These are phyloP conservation scores for Ophiocordyceps unilateralis DNA, from an alignment of 2,329 filamentous ascomycete genomes.

Conservation along the genomic window DNA sequence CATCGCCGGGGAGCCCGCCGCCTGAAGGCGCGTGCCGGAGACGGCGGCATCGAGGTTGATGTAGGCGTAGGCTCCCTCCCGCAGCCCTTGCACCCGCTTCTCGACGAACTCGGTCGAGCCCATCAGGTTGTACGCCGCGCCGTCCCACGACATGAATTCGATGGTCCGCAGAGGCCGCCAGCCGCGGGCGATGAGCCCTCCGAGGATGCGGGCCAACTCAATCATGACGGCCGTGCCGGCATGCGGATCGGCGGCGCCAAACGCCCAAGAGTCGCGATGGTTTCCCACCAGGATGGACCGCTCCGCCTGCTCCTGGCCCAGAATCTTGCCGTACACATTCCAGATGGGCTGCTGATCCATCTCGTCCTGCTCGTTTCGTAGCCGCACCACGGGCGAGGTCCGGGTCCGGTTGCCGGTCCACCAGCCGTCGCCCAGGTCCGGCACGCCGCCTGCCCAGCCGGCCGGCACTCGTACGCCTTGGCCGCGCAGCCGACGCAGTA, in stretches of 20 bases:
- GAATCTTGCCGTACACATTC: conserved; percentile 76
- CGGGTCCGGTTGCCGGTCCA: conserved; percentile 59
- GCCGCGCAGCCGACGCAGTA: conserved; percentile 61
- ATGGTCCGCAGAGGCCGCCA: conserved; percentile 92
- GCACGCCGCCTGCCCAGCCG: conserved; percentile 63
- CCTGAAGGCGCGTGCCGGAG: conserved; percentile 56
- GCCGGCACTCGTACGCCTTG: conserved; percentile 51
- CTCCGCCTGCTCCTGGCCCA: conserved; percentile 64
- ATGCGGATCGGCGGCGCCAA: conserved; percentile 72
- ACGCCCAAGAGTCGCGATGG: conserved; percentile 84
- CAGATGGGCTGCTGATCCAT: conserved; percentile 69
- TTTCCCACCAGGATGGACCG: conserved; percentile 84
- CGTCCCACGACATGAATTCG: conserved; percentile 95
- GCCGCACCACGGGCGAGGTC: conserved; percentile 57
- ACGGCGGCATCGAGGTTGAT: conserved; percentile 82
- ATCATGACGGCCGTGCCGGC: conserved; percentile 83
- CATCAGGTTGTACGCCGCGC: conserved; percentile 78
- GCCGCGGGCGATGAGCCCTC: conserved; percentile 55
- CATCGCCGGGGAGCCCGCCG: conserved; percentile 68
- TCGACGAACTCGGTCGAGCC: conserved; percentile 94
- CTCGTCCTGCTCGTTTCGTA: conserved; percentile 80
- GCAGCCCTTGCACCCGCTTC: conserved; percentile 56
- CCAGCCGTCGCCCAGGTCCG: conserved; percentile 55
- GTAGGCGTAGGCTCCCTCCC: conserved; percentile 65
- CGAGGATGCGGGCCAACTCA: conserved; percentile 73